Percentiles rank a stretch among this genome's conserved stretches.
Evolutionary conservation across 208 protist genomes (phyloP).

Genomic region (Wallacemonas rigidus): DNA sequence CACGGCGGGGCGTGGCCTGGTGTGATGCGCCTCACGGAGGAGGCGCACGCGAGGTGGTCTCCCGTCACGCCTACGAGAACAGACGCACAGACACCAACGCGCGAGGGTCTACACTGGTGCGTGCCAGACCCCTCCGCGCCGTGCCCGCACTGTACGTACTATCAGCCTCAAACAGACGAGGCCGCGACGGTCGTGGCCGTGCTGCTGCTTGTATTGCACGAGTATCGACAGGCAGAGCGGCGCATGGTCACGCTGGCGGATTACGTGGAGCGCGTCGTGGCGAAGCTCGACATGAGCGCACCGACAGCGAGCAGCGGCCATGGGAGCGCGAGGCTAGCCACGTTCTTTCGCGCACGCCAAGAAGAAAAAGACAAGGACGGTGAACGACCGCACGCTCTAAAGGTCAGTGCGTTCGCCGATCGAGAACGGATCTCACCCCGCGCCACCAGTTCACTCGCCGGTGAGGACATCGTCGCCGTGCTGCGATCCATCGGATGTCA

Average conservation of each 20-base stretch:
- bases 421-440: not conserved
- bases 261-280: constrained; percentile 67
- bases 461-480: constrained; percentile 15
- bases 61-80: no score
- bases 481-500: constrained; percentile 64
- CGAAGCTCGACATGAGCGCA: constrained; percentile 37
- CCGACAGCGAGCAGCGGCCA: not conserved
- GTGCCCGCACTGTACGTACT: constrained; percentile 31
- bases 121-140: constrained; percentile 22
- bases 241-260: constrained; percentile 61
- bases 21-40: constrained; percentile 17
- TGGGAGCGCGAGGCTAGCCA: not conserved
- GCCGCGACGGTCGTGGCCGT: constrained; percentile 40
- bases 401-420: not conserved
- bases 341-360: not conserved
- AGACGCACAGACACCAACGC: not conserved
- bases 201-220: constrained; percentile 61
- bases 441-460: not conserved
- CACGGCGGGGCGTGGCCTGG: constrained; percentile 57
- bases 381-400: not conserved
- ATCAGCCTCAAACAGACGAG: not conserved
- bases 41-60: no score
- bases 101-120: constrained; percentile 66
- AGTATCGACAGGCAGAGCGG: constrained; percentile 52
- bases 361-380: not conserved